These are phyloP conservation scores for Camillea tinctor DNA, from an alignment of 2,329 filamentous ascomycete genomes.

Conservation along the genomic window DNA sequence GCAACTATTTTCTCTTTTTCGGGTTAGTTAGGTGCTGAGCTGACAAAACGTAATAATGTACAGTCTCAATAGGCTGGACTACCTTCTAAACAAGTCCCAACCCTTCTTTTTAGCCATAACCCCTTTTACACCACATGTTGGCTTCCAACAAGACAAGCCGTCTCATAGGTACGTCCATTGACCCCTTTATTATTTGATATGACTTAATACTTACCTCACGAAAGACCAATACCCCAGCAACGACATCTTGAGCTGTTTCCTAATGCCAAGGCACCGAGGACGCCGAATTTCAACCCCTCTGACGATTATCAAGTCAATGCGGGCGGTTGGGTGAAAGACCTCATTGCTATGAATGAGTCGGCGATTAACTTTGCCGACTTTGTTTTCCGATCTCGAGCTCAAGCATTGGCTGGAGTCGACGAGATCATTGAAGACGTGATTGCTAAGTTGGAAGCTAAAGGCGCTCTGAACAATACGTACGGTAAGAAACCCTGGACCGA, in stretches of 20 bases:
- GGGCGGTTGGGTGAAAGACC: conserved; percentile 17
- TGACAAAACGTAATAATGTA: too few relatives aligned
- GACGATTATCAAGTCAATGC: conserved; percentile 16
- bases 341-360: conserved; percentile 17
- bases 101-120: too few relatives aligned
- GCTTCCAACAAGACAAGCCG: not conserved
- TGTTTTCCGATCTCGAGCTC: conserved; percentile 19
- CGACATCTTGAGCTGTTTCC: conserved; percentile 20
- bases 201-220: too few relatives aligned
- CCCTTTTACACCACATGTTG: too few relatives aligned
- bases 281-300: conserved; percentile 25
- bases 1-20: not conserved
- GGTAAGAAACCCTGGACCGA: not conserved
- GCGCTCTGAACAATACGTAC: conserved; percentile 5
- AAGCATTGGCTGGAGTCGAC: conserved; percentile 31
- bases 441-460: conserved; percentile 24
- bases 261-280: conserved; percentile 16
- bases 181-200: conserved; percentile 3
- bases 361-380: conserved; percentile 17
- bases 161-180: conserved; percentile 6
- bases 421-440: conserved; percentile 35
- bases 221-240: conserved; percentile 8
- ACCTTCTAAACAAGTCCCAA: too few relatives aligned
- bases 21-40: too few relatives aligned
- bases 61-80: too few relatives aligned